Conservation (phyloP, 2,329 filamentous ascomycete species). For the Cercospora brassicicola region DNA sequence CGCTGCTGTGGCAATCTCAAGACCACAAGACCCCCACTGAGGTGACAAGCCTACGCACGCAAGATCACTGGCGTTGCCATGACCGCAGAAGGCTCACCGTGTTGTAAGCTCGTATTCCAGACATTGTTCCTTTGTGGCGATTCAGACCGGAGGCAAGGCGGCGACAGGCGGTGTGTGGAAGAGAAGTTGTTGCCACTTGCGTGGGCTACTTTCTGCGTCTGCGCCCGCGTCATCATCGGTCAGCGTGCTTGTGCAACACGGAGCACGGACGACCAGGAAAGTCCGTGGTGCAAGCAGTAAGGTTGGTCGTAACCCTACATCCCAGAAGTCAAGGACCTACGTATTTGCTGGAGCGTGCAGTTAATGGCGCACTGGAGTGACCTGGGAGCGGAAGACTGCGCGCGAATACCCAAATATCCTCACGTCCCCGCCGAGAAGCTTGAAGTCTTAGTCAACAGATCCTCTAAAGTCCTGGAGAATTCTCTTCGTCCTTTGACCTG, state of each 20-base stretch:
- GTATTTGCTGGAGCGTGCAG: neutral
- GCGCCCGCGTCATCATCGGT: constrained; percentile 1
- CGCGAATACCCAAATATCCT: neutral
- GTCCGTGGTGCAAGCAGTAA: neutral
- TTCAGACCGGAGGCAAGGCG: neutral
- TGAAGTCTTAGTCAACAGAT: neutral
- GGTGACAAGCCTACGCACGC: neutral
- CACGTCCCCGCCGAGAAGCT: neutral
- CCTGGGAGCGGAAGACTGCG: neutral
- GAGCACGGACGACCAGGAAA: neutral
- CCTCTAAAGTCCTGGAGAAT: neutral
- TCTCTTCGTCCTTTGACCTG: neutral
- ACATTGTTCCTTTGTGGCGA: neutral
- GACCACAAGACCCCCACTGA: neutral
- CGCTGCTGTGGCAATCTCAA: neutral
- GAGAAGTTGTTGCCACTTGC: neutral
- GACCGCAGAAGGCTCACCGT: neutral
- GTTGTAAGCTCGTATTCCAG: neutral
- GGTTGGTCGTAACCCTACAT: neutral
- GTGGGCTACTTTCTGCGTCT: neutral
- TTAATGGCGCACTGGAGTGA: too few relatives aligned
- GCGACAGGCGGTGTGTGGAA: neutral
- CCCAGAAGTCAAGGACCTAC: neutral
- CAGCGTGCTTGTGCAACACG: neutral
- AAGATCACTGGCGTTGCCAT: neutral